phyloP scores from a whole-genome alignment of 1,284 basidiomycete genomes.

The Boletus semigastroideus region DNA sequence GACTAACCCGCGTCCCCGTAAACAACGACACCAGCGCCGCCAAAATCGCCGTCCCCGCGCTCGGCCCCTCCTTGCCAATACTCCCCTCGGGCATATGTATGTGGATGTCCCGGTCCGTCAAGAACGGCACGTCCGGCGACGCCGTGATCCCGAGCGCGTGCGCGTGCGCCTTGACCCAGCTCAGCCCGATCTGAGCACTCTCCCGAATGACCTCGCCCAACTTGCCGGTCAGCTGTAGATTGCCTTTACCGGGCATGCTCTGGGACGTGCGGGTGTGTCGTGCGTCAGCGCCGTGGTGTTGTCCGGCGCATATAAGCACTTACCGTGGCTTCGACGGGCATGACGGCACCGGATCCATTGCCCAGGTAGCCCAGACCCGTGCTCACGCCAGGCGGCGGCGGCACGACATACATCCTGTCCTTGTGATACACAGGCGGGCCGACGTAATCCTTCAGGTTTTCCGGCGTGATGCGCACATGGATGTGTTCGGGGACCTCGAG shows the following conservation, averaged over 20 bases:
- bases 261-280: conserved; percentile 33
- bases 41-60: conserved; percentile 91
- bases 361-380: conserved; percentile 95
- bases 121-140: conserved; percentile 68
- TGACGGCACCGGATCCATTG: conserved; percentile 94
- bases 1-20: conserved; percentile 78
- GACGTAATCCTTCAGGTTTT: conserved; percentile 94
- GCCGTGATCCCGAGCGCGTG: conserved; percentile 85
- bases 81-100: conserved; percentile 97
- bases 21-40: conserved; percentile 91
- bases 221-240: conserved; percentile 91
- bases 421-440: conserved; percentile 96
- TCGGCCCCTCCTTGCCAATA: conserved; percentile 97
- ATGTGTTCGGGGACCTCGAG: conserved; percentile 81
- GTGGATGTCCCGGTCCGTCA: conserved; percentile 86
- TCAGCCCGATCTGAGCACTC: conserved; percentile 90
- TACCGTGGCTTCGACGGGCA: conserved; percentile 95
- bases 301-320: conserved; percentile 29
- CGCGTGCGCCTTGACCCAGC: conserved; percentile 92
- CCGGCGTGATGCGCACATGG: conserved; percentile 79
- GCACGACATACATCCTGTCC: conserved; percentile 83
- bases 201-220: conserved; percentile 98
- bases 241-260: conserved; percentile 92
- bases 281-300: neutral
- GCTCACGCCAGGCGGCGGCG: conserved; percentile 89